Evolutionary conservation across 1,284 basidiomycete species (phyloP).

Genomic region (Ceratobasidium sp.): DNA sequence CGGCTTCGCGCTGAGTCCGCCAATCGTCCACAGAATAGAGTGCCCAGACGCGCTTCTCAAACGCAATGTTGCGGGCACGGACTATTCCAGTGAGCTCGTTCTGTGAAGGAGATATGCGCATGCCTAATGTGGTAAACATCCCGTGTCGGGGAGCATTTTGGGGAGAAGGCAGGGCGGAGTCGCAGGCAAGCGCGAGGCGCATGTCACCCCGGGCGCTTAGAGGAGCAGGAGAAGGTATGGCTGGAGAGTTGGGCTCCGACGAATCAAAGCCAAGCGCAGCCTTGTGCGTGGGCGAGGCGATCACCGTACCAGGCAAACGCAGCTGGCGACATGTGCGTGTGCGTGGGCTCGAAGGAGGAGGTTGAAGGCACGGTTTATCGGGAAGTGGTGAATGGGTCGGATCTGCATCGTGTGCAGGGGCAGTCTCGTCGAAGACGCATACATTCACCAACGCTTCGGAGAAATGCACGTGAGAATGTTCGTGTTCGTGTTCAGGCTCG

Average conservation of each 20-base stretch:
- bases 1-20: conserved; percentile 15
- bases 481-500: not conserved
- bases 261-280: conserved; percentile 10
- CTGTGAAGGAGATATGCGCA: conserved; percentile 1
- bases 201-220: not conserved
- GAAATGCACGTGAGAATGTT: conserved; percentile 29
- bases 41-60: conserved; percentile 17
- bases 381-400: conserved; percentile 31
- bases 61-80: conserved; percentile 29
- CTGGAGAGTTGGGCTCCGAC: not conserved
- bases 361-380: not conserved
- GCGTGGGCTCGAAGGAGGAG: conserved; percentile 23
- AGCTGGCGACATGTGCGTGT: conserved; percentile 12
- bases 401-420: conserved; percentile 32
- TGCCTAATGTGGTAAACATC: conserved; percentile 10
- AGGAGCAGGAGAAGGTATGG: not conserved
- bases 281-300: conserved; percentile 10
- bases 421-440: conserved; percentile 32
- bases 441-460: conserved; percentile 34
- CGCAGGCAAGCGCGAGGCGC: conserved; percentile 22
- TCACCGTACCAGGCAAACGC: conserved; percentile 25
- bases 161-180: conserved; percentile 24
- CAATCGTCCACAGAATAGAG: conserved; percentile 30
- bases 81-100: conserved; percentile 14
- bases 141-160: conserved; percentile 11